These are phyloP conservation scores for Xylariaceae sp. DNA, from an alignment of 2,329 filamentous ascomycete genomes.

Conservation along the genomic window DNA sequence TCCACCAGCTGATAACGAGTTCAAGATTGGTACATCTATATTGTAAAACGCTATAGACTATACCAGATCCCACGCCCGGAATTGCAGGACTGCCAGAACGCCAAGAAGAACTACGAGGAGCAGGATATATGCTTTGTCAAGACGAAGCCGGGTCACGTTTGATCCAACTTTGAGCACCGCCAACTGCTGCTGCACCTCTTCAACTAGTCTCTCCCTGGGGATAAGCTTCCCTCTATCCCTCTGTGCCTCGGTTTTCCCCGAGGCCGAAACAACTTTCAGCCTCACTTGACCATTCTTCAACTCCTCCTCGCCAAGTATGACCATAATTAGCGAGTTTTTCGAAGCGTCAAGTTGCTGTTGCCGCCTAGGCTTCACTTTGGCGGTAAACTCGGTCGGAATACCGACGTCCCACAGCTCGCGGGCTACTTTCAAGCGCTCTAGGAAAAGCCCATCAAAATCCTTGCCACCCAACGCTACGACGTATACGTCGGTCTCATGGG, in stretches of 20 bases:
- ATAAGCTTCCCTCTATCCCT: slow-evolving; percentile 81
- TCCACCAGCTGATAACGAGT: no score
- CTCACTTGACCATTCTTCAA: slow-evolving; percentile 75
- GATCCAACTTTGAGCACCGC: background rate
- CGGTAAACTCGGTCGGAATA: slow-evolving; percentile 64
- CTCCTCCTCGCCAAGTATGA: slow-evolving; percentile 90
- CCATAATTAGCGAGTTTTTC: slow-evolving; percentile 75
- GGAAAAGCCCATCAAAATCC: slow-evolving; percentile 64
- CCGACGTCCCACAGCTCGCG: slow-evolving; percentile 64
- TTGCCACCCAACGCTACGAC: slow-evolving; percentile 69
- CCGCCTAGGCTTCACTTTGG: slow-evolving; percentile 69
- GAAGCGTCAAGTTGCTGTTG: slow-evolving; percentile 83
- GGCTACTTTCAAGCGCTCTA: slow-evolving; percentile 65
- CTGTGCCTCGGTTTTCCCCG: slow-evolving; percentile 59
- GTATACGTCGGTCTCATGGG: slow-evolving; percentile 61
- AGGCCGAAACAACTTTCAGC: slow-evolving; percentile 72
- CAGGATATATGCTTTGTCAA: no score
- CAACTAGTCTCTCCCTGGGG: background rate
- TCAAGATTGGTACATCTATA: no score
- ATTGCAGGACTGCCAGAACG: no score
- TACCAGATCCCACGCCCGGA: no score
- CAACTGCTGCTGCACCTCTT: slow-evolving; percentile 3
- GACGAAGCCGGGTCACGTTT: no score
- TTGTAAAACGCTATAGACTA: no score
- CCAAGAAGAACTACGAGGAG: no score